Conservation (phyloP, 768 basidiomycete genomes). For the Astraeus odoratus region DNA sequence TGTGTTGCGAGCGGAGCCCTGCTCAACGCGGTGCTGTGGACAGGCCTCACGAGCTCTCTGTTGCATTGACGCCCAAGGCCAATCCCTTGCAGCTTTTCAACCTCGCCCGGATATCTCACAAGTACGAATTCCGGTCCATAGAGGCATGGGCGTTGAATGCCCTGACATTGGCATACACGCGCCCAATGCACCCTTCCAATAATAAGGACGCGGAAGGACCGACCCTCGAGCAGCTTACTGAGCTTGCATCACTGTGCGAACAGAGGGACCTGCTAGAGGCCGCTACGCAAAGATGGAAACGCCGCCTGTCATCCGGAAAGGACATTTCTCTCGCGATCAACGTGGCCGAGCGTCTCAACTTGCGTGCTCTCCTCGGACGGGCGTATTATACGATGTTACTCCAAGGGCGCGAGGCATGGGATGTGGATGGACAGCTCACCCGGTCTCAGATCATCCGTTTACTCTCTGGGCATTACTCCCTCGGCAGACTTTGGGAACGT, state of each 20-base stretch:
- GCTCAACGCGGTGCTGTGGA: constrained; percentile 1
- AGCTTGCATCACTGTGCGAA: constrained; percentile 46
- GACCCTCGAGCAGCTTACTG: constrained; percentile 42
- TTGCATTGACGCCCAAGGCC: constrained; percentile 34
- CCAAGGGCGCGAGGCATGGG: constrained; percentile 44
- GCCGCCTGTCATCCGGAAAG: constrained; percentile 37
- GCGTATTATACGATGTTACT: constrained; percentile 49
- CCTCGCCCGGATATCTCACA: constrained; percentile 42
- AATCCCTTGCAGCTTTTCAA: constrained; percentile 40
- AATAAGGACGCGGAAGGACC: constrained; percentile 28
- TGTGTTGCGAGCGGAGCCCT: background rate
- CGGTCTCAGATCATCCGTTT: constrained; percentile 46
- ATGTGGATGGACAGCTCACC: constrained; percentile 36
- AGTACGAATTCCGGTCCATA: constrained; percentile 41
- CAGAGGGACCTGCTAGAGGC: constrained; percentile 37
- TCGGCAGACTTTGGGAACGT: constrained; percentile 38
- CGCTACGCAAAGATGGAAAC: constrained; percentile 40
- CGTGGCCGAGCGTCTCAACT: constrained; percentile 41
- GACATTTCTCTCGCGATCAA: constrained; percentile 40
- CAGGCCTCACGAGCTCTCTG: constrained; percentile 42
- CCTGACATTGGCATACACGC: constrained; percentile 32
- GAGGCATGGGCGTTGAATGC: constrained; percentile 39
- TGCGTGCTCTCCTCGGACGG: constrained; percentile 40
- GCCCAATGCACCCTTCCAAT: constrained; percentile 20
- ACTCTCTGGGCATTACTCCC: constrained; percentile 45